Evolutionary conservation across 2,329 filamentous ascomycete genomes (phyloP).

Genomic region (Sclerotinia subarctica): DNA sequence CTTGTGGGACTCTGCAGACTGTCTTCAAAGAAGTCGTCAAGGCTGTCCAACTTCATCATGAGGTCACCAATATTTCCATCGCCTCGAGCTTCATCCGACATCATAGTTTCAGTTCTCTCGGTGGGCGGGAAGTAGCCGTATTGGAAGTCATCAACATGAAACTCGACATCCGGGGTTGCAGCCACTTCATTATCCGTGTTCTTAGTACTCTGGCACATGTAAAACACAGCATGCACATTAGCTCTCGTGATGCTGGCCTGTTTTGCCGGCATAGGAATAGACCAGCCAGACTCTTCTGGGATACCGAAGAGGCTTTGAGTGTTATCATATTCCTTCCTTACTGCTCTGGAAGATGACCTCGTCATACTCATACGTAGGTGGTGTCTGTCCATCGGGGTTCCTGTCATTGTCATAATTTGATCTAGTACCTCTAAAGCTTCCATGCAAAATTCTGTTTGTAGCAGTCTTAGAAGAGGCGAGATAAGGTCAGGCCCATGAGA

Average conservation of each 20-base stretch:
- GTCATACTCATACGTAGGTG: slow-evolving; percentile 99
- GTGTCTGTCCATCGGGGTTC: slow-evolving; percentile 87
- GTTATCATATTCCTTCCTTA: slow-evolving; percentile 90
- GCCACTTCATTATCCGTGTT: slow-evolving; percentile 57
- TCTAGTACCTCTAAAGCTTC: slow-evolving; percentile 89
- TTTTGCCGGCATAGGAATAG: slow-evolving; percentile 85
- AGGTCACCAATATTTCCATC: slow-evolving; percentile 79
- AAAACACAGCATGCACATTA: slow-evolving; percentile 95
- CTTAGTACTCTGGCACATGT: slow-evolving; percentile 75
- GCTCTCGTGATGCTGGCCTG: slow-evolving; percentile 82
- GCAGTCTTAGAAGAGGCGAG: slow-evolving; percentile 80
- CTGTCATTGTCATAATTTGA: slow-evolving; percentile 91
- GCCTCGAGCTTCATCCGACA: slow-evolving; percentile 68
- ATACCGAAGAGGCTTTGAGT: slow-evolving; percentile 96
- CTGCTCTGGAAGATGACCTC: slow-evolving; percentile 75
- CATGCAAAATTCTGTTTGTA: slow-evolving; percentile 92
- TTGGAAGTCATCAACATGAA: slow-evolving; percentile 80
- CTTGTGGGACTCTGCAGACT: slow-evolving; percentile 53
- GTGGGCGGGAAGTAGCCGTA: slow-evolving; percentile 61
- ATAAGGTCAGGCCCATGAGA: slow-evolving; percentile 92
- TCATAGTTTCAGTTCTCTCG: slow-evolving; percentile 79
- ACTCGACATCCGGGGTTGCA: slow-evolving; percentile 81
- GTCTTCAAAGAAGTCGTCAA: slow-evolving; percentile 81
- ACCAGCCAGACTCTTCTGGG: slow-evolving; percentile 93
- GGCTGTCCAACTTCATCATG: slow-evolving; percentile 72